Conservation (phyloP, 2,329 filamentous ascomycete species). For the Beauveria sp. region DNA sequence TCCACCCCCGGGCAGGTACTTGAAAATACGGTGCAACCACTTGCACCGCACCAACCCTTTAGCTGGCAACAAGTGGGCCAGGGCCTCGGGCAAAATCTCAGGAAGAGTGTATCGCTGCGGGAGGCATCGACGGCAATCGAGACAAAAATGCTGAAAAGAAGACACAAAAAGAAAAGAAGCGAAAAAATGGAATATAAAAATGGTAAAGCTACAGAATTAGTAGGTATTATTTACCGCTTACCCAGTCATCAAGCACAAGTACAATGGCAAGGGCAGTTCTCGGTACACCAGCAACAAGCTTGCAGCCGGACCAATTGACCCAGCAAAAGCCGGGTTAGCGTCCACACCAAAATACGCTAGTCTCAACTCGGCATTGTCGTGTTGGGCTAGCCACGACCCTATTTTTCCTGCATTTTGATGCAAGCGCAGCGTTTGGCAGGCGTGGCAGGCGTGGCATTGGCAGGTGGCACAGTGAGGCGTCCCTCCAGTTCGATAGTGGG, state of each 20-base stretch:
- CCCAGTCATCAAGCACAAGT: too few species aligned
- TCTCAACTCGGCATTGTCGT: neutral
- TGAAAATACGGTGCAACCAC: constrained; percentile 1
- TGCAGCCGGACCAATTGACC: neutral
- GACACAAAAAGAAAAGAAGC: too few species aligned
- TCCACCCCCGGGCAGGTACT: constrained; percentile 8
- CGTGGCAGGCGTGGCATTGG: neutral
- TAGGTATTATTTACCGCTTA: too few species aligned
- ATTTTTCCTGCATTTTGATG: neutral
- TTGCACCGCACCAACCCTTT: neutral
- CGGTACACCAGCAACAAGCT: too few species aligned
- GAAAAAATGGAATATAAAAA: too few species aligned
- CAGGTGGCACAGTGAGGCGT: neutral
- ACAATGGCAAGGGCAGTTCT: too few species aligned
- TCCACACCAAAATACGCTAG: constrained; percentile 1
- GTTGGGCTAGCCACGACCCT: neutral
- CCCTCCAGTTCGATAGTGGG: neutral
- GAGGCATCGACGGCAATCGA: too few species aligned
- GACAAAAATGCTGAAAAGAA: too few species aligned
- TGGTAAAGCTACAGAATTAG: too few species aligned
- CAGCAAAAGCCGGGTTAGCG: neutral
- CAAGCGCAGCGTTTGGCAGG: neutral
- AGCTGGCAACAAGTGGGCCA: neutral
- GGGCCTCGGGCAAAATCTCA: neutral
- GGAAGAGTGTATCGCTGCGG: too few species aligned